A percentile compares a stretch with the other conserved stretches of the same genome.
phyloP scores from a whole-genome alignment of 305 asterid genomes.

The Rubia tinctorum region DNA sequence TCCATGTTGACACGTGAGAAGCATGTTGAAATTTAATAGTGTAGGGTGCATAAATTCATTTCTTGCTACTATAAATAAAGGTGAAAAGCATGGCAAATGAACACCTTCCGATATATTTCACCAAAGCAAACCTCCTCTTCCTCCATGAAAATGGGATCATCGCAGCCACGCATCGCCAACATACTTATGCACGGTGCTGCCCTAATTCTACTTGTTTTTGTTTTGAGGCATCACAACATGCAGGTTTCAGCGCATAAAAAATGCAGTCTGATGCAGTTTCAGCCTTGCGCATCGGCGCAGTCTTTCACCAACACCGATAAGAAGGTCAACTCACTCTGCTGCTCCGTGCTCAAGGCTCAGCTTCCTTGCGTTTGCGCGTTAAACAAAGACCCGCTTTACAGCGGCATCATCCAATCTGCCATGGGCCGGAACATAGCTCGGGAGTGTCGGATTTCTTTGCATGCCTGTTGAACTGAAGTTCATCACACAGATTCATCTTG shows the following conservation, averaged over 20 bases:
- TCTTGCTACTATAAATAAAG: background rate
- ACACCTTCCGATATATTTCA: background rate
- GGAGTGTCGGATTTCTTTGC: slow-evolving; percentile 11
- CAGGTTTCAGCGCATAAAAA: slow-evolving; percentile 22
- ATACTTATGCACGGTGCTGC: background rate
- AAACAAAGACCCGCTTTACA: slow-evolving; percentile 19
- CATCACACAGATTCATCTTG: too few relatives aligned
- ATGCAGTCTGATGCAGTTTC: slow-evolving; percentile 23
- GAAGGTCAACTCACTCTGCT: slow-evolving; percentile 25
- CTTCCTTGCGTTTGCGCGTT: slow-evolving; percentile 33
- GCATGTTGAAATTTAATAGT: too few relatives aligned
- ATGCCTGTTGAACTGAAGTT: background rate
- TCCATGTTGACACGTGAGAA: too few relatives aligned
- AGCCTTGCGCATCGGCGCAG: slow-evolving; percentile 13
- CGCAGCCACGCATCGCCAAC: slow-evolving; percentile 1
- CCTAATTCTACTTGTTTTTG: slow-evolving; percentile 17
- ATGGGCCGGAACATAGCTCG: slow-evolving; percentile 20
- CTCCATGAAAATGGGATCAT: slow-evolving; percentile 28
- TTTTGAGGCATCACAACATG: slow-evolving; percentile 15
- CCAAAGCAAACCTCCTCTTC: background rate
- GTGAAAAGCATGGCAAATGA: slow-evolving; percentile 2
- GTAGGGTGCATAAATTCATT: too few relatives aligned
- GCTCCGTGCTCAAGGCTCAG: slow-evolving; percentile 29
- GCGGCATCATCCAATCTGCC: slow-evolving; percentile 15
- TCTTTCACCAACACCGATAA: slow-evolving; percentile 16